Percentiles rank a stretch among this genome's conserved stretches.
Evolutionary conservation across 306 rosid genomes (phyloP).

Genomic region (Echinosophora koreensis): DNA sequence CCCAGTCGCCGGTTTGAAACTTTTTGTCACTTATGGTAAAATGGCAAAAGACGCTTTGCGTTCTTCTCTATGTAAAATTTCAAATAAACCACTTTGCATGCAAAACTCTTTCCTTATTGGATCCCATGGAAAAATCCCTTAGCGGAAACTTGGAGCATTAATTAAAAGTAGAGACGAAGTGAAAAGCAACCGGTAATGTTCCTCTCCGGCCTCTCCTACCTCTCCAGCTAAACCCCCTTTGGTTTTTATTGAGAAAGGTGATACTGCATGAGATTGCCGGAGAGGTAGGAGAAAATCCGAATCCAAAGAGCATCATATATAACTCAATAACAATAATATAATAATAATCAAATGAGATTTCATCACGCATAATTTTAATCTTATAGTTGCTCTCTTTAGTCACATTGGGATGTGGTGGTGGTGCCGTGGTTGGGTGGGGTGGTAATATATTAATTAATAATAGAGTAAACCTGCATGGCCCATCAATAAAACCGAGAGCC

Average conservation of each 20-base stretch:
- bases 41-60: background rate
- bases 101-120: conserved; percentile 1
- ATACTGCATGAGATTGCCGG: no score
- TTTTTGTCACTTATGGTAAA: conserved; percentile 58
- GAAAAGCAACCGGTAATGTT: background rate
- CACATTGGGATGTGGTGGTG: no score
- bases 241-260: no score
- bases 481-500: no score
- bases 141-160: background rate
- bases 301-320: background rate
- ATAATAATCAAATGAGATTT: no score
- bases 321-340: background rate
- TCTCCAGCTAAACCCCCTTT: no score
- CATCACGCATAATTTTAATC: background rate
- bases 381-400: no score
- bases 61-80: background rate
- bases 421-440: no score
- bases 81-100: background rate
- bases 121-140: background rate
- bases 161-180: background rate
- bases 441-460: no score
- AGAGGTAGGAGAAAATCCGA: no score
- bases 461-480: no score
- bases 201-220: no score
- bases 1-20: conserved; percentile 28